These are phyloP conservation scores for Pelagomonas calceolata DNA, from an alignment of 108 stramenopile species.

Conservation along the genomic window DNA sequence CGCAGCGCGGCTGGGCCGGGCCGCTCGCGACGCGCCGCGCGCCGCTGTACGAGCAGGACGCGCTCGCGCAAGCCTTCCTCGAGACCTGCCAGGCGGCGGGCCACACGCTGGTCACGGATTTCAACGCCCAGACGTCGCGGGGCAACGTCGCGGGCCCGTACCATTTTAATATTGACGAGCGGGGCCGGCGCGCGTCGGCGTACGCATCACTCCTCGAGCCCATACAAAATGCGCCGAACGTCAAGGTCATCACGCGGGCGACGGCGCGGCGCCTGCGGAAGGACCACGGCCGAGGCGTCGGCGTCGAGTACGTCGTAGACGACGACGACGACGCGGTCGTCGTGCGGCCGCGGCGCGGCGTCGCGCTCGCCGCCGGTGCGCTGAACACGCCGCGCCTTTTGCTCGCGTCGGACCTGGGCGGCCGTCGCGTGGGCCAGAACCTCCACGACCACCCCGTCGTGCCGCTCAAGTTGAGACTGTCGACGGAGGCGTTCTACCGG, in stretches of 20 bases:
- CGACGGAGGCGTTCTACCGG: no score
- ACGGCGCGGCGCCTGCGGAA: not conserved
- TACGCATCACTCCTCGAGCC: slow-evolving; percentile 9
- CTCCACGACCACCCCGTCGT: slow-evolving; percentile 20
- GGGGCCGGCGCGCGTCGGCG: slow-evolving; percentile 8
- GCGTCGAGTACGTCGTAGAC: slow-evolving; percentile 15
- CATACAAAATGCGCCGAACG: slow-evolving; percentile 4
- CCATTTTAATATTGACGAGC: slow-evolving; percentile 22
- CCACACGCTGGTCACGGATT: no score
- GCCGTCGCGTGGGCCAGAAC: slow-evolving; percentile 15
- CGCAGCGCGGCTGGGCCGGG: slow-evolving; percentile 17
- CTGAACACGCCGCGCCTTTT: slow-evolving; percentile 27
- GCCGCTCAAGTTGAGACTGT: not conserved
- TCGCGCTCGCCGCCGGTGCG: slow-evolving; percentile 25
- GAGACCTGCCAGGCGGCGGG: no score
- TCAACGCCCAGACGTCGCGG: slow-evolving; percentile 5
- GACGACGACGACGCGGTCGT: not conserved
- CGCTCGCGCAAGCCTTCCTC: no score
- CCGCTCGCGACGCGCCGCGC: slow-evolving; percentile 21
- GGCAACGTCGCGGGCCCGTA: slow-evolving; percentile 21
- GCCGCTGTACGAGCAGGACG: not conserved
- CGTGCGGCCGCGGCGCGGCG: not conserved
- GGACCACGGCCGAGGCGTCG: slow-evolving; percentile 1
- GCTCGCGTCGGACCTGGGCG: slow-evolving; percentile 22
- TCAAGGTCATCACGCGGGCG: slow-evolving; percentile 7